A percentile compares a stretch with the other conserved stretches of the same genome.
Evolutionary conservation across 176 grass and related monocot species (phyloP).

Genomic region (Hsuehochloa calcarea): DNA sequence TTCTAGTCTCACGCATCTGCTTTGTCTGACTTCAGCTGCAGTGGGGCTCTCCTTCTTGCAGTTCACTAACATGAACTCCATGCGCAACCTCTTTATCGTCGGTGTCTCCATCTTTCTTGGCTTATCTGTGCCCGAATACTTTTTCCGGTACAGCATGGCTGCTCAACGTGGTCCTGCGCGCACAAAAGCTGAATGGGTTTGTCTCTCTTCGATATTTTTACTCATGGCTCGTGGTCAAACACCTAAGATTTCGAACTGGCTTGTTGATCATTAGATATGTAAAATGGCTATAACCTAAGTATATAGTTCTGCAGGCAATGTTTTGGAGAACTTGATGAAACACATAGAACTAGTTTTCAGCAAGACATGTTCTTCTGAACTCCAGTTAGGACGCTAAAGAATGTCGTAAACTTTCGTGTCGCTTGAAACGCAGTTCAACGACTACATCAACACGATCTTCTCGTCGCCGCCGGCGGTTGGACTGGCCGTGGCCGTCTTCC

Average conservation of each 20-base stretch:
- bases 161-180: slow-evolving; percentile 78
- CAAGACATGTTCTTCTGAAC: neutral
- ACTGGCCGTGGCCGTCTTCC: slow-evolving; percentile 76
- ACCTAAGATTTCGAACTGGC: neutral
- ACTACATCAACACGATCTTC: slow-evolving; percentile 99
- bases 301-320: neutral
- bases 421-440: slow-evolving; percentile 76
- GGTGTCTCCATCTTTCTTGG: slow-evolving; percentile 98
- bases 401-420: neutral
- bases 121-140: slow-evolving; percentile 94
- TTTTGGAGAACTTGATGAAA: neutral
- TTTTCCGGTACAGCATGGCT: slow-evolving; percentile 79
- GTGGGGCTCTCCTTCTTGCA: slow-evolving; percentile 95
- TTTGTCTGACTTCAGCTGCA: slow-evolving; percentile 52
- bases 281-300: neutral
- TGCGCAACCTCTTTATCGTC: slow-evolving; percentile 94
- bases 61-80: slow-evolving; percentile 99
- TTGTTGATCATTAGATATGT: neutral
- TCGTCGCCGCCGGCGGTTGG: slow-evolving; percentile 92
- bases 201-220: slow-evolving; percentile 14
- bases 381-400: neutral
- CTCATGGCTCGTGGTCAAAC: slow-evolving; percentile 11
- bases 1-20: slow-evolving; percentile 11
- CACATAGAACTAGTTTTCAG: neutral
- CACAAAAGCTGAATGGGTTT: slow-evolving; percentile 86